Percentiles rank a stretch among this genome's conserved stretches.
Evolutionary conservation across 306 rosid genomes (phyloP).

Genomic region (Myrica gale): DNA sequence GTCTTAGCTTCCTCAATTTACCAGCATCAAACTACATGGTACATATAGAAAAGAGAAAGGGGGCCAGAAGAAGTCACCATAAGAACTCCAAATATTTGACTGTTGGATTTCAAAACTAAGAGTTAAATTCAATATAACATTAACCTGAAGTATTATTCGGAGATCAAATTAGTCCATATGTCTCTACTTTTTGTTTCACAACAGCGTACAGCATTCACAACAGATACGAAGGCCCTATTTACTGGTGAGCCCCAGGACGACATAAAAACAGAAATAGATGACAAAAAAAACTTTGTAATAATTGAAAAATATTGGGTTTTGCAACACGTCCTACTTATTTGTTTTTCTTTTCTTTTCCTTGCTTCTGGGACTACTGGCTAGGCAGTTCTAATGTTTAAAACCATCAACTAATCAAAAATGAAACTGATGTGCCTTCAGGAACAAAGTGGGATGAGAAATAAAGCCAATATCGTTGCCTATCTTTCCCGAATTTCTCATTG

Average conservation of each 20-base stretch:
- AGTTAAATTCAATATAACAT: neutral
- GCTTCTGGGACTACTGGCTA: neutral
- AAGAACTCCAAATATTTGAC: neutral
- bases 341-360: neutral
- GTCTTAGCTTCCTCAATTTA: constrained; percentile 71
- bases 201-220: neutral
- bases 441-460: neutral
- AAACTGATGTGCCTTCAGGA: neutral
- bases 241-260: neutral
- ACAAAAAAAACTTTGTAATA: neutral
- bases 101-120: neutral
- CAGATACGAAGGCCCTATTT: neutral
- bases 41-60: neutral
- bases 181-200: neutral
- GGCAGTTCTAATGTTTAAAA: neutral
- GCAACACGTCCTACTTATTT: neutral
- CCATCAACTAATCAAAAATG: neutral
- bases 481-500: neutral
- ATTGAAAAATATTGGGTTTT: neutral
- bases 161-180: neutral
- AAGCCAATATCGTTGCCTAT: neutral
- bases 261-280: neutral
- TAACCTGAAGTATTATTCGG: neutral
- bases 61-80: neutral
- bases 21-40: constrained; percentile 75